Percentiles rank a stretch among this genome's conserved stretches.
Conservation (phyloP, 1,139 yeast species). For the Saccharomyces hybrid region DNA sequence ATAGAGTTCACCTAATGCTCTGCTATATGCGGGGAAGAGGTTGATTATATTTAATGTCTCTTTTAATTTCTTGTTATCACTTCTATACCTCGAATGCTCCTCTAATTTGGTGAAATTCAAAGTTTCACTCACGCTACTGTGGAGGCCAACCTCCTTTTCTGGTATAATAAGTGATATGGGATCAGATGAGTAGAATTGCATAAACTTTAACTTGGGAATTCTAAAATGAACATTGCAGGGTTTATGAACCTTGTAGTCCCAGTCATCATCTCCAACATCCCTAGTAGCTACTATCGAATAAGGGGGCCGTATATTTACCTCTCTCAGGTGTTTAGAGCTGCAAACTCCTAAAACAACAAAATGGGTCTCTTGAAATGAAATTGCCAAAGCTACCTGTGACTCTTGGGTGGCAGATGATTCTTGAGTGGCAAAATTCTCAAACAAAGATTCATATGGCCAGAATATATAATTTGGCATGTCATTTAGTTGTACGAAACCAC, state of each 20-base stretch:
- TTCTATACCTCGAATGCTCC: conserved; percentile 21
- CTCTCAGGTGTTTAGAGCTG: conserved; percentile 2
- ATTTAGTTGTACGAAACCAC: conserved; percentile 1
- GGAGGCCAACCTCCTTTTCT: conserved; percentile 25
- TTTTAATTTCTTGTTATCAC: conserved; percentile 14
- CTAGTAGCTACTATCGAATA: conserved; percentile 13
- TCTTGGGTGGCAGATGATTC: not conserved
- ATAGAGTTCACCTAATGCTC: conserved; percentile 16
- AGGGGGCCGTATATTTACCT: conserved; percentile 10
- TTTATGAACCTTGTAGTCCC: conserved; percentile 9
- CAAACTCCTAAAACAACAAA: conserved; percentile 17
- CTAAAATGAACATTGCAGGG: conserved; percentile 50
- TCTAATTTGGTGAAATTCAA: conserved; percentile 30
- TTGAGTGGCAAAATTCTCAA: conserved; percentile 4
- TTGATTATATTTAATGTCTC: conserved; percentile 24
- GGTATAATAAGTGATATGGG: conserved; percentile 65
- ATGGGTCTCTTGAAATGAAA: conserved; percentile 15
- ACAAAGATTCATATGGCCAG: conserved; percentile 18
- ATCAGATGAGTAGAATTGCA: conserved; percentile 72
- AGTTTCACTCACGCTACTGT: conserved; percentile 21
- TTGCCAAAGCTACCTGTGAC: conserved; percentile 14
- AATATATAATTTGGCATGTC: conserved; percentile 17
- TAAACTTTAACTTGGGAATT: conserved; percentile 63
- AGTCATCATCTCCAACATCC: conserved; percentile 3
- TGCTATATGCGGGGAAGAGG: conserved; percentile 19